Evolutionary conservation across 2,329 filamentous ascomycete genomes (phyloP).

Genomic region (Knufia petricola): DNA sequence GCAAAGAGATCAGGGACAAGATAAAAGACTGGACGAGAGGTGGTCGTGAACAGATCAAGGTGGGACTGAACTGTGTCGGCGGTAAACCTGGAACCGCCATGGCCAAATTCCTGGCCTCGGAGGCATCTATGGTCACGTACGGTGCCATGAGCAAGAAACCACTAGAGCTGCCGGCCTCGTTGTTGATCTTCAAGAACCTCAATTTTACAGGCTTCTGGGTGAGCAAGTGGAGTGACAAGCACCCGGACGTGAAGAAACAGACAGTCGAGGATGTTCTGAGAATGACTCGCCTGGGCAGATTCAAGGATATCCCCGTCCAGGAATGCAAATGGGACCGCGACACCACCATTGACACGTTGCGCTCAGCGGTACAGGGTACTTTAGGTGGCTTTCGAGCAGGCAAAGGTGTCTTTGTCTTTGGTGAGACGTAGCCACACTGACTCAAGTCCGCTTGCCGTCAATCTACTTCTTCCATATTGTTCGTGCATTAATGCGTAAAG

Average conservation of each 20-base stretch:
- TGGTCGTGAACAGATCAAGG: slow-evolving; percentile 59
- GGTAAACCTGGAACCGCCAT: slow-evolving; percentile 73
- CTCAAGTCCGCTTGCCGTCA: not conserved
- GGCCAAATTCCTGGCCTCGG: slow-evolving; percentile 60
- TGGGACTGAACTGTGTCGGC: slow-evolving; percentile 89
- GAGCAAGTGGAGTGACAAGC: slow-evolving; percentile 70
- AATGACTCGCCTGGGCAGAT: slow-evolving; percentile 63
- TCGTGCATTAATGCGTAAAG: not conserved
- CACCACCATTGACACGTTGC: slow-evolving; percentile 59
- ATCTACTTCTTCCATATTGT: not conserved
- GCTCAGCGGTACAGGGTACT: slow-evolving; percentile 69
- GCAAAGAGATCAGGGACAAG: slow-evolving; percentile 36
- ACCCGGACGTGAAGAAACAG: slow-evolving; percentile 62
- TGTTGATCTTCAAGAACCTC: slow-evolving; percentile 90
- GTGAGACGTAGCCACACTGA: slow-evolving; percentile 25
- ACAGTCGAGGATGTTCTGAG: slow-evolving; percentile 80
- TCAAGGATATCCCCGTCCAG: slow-evolving; percentile 74
- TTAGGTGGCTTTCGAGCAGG: slow-evolving; percentile 74
- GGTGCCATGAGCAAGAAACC: slow-evolving; percentile 91
- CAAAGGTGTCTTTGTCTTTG: slow-evolving; percentile 84
- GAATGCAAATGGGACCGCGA: slow-evolving; percentile 76
- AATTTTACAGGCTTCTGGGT: slow-evolving; percentile 92
- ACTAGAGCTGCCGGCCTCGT: slow-evolving; percentile 65
- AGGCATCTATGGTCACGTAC: slow-evolving; percentile 78
- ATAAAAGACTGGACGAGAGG: slow-evolving; percentile 60